These are phyloP conservation scores for Magnolia kwangsiensis DNA, from an alignment of 164 flowering plant genomes.

Conservation along the genomic window DNA sequence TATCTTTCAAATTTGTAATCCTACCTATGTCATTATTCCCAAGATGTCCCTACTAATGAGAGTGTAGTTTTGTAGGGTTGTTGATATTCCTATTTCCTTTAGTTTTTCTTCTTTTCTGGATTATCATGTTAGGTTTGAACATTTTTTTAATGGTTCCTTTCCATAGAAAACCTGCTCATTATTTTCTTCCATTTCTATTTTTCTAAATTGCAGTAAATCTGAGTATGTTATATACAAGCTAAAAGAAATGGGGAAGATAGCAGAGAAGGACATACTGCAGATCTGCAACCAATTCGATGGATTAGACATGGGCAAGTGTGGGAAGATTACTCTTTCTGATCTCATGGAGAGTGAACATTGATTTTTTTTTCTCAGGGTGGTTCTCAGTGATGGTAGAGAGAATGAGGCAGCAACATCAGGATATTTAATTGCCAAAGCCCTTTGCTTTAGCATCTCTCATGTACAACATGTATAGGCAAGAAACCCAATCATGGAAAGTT, in stretches of 20 bases:
- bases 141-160: not conserved
- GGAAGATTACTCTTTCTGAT: constrained; percentile 66
- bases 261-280: constrained; percentile 59
- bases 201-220: constrained; percentile 49
- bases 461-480: not conserved
- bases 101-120: too few species aligned
- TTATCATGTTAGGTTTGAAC: not conserved
- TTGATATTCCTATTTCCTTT: not conserved
- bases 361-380: constrained; percentile 1
- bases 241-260: constrained; percentile 71
- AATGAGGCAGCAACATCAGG: not conserved
- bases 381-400: not conserved
- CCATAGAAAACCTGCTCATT: not conserved
- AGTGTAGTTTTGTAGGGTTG: not conserved
- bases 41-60: too few species aligned
- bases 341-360: constrained; percentile 51
- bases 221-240: constrained; percentile 83
- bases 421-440: not conserved
- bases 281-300: constrained; percentile 63
- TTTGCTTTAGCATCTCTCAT: not conserved
- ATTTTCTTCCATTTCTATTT: not conserved
- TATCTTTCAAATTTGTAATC: too few species aligned
- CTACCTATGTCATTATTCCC: too few species aligned
- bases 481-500: too few species aligned
- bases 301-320: constrained; percentile 59